Percentiles rank a stretch among this genome's conserved stretches.
Evolutionary conservation across 805 yeast species (phyloP).

Genomic region (Sugiyamaella marilandica): DNA sequence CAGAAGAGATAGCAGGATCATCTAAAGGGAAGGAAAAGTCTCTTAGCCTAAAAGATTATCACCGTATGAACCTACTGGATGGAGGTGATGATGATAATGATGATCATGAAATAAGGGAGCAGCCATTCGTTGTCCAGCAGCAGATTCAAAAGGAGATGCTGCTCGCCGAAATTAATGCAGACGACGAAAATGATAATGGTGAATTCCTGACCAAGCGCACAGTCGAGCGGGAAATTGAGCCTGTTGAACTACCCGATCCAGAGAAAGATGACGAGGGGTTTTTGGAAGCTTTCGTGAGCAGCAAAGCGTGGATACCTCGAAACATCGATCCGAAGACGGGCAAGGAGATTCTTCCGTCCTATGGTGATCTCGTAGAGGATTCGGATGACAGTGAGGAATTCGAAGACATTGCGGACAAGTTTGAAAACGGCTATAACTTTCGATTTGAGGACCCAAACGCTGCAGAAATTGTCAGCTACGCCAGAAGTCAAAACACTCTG

Average conservation of each 20-base stretch:
- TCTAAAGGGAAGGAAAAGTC: conserved; percentile 54
- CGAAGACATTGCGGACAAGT: conserved; percentile 85
- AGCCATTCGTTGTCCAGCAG: conserved; percentile 71
- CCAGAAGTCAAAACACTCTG: conserved; percentile 85
- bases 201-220: conserved; percentile 60
- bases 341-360: conserved; percentile 32
- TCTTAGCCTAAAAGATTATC: conserved; percentile 85
- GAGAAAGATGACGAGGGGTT: conserved; percentile 60
- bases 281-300: conserved; percentile 63
- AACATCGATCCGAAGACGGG: conserved; percentile 56
- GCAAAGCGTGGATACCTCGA: conserved; percentile 87
- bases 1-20: conserved; percentile 37
- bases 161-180: conserved; percentile 66
- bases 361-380: conserved; percentile 40
- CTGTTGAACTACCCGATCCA: conserved; percentile 59
- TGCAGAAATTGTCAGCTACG: conserved; percentile 88
- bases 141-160: conserved; percentile 68
- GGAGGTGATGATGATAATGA: conserved; percentile 57
- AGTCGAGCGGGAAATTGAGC: conserved; percentile 35
- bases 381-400: conserved; percentile 74
- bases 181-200: conserved; percentile 41
- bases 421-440: conserved; percentile 90
- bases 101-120: conserved; percentile 48
- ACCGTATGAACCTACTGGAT: conserved; percentile 72
- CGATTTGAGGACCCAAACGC: conserved; percentile 90